Evolutionary conservation across 768 basidiomycete species (phyloP).

Genomic region (Rossbeevera mucosa): DNA sequence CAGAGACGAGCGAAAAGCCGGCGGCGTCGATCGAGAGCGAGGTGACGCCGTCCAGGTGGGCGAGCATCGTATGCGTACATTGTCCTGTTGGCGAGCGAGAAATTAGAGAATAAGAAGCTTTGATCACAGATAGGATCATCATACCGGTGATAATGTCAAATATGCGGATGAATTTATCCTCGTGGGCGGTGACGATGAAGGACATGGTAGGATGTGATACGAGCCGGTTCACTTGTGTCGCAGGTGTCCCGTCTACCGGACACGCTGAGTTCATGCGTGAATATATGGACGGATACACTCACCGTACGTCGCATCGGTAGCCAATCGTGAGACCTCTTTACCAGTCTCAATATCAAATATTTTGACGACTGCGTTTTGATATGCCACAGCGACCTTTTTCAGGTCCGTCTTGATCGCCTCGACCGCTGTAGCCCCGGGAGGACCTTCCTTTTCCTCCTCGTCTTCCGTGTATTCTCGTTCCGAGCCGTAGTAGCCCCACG

Average conservation of each 20-base stretch:
- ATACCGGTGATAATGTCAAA: constrained; percentile 81
- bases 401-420: constrained; percentile 79
- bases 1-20: constrained; percentile 83
- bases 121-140: constrained; percentile 30
- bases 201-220: constrained; percentile 89
- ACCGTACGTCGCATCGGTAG: constrained; percentile 59
- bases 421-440: constrained; percentile 73
- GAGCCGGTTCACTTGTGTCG: constrained; percentile 81
- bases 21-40: constrained; percentile 85
- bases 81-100: constrained; percentile 45
- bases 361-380: constrained; percentile 83
- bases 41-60: constrained; percentile 89
- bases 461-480: constrained; percentile 40
- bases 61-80: constrained; percentile 86
- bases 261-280: constrained; percentile 1
- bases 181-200: constrained; percentile 83
- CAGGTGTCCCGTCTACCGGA: constrained; percentile 60
- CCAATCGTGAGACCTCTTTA: constrained; percentile 61
- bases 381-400: constrained; percentile 87
- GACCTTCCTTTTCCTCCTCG: constrained; percentile 42
- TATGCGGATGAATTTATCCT: constrained; percentile 89
- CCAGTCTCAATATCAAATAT: constrained; percentile 89
- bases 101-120: background rate
- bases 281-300: constrained; percentile 16
- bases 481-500: constrained; percentile 77